Base-by-base conservation (phyloP, 106 monocot species). In the Allium cepa region DNA sequence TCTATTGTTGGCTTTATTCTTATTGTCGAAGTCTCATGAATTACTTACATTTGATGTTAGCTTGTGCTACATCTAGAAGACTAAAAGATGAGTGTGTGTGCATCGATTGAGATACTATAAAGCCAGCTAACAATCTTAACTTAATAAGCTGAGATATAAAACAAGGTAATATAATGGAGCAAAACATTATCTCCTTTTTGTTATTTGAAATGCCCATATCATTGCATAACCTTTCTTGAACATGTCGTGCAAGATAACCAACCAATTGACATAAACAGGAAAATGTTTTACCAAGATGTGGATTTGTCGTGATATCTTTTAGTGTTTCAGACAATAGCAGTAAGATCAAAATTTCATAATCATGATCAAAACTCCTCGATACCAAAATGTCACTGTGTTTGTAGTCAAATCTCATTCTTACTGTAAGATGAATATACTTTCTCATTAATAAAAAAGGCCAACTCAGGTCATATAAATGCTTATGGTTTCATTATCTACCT, bases 71-170 rank as follows among this genome's bases (percentile, higher is more conserved):
- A 75, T 92, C 83, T 15, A 97, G 57, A 22, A 89, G 59, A 46
- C 84, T 78, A 7, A 97, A 72, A 0, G 84, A 82, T 60, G 76
- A 11, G 50, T 80, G 92, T 0, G 80, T 83, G 64, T 83, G 84
- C 88, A 87, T 97, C 92, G 86, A 92, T 76, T 67, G 77, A 13
- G 89, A 86, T 13, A 89, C 77, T 46, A 92, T 77, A 76, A 79
- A 77, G 17, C 89, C 89, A 48, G 97, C 92, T 63, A 97, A 66
- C 7, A 97, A 59, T 12, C 86, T 84, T 26, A 78, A 75, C 9
- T 59, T 66, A 17, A 89, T 78, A 50, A 92, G 76, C 73, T 97
- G 88, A 5, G 88, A 80, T 73, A 92, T 60, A 64, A 97, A 97
- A 67, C 67, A 78, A n/a, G 97, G 97, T 17, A 97, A 60, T 14